phyloP scores from a whole-genome alignment of 169 alveolate genomes.

The Hepatocystis sp. region DNA sequence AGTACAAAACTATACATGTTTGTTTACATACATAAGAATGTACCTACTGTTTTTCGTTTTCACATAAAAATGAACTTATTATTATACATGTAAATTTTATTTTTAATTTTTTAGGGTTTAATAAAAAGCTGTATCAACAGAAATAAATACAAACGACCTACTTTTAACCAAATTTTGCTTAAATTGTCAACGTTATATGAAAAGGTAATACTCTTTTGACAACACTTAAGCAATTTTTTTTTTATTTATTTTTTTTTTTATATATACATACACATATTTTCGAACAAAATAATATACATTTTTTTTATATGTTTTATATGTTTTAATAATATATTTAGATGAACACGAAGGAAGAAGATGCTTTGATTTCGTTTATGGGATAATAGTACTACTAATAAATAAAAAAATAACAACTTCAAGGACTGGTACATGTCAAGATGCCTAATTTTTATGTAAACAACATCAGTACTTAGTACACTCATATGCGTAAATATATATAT shows the following conservation, averaged over 20 bases:
- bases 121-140: constrained; percentile 46
- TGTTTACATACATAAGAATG: background rate
- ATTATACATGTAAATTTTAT: background rate
- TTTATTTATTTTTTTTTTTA: background rate
- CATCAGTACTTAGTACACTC: too few species aligned
- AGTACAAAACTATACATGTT: background rate
- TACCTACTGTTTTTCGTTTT: background rate
- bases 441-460: too few species aligned
- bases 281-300: background rate
- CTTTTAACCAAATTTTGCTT: constrained; percentile 29
- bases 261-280: background rate
- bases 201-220: constrained; percentile 14
- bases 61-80: background rate
- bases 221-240: background rate
- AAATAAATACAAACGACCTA: constrained; percentile 45
- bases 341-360: constrained; percentile 74
- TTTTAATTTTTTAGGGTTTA: constrained; percentile 17
- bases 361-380: constrained; percentile 76
- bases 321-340: constrained; percentile 20
- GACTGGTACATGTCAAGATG: too few species aligned
- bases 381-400: too few species aligned
- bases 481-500: too few species aligned
- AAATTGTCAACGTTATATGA: constrained; percentile 25
- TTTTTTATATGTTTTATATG: constrained; percentile 3
- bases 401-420: too few species aligned